Evolutionary conservation across 768 basidiomycete species (phyloP), one percentile per base, ranked within the genome.

Genomic region (Boletus sp.): DNA sequence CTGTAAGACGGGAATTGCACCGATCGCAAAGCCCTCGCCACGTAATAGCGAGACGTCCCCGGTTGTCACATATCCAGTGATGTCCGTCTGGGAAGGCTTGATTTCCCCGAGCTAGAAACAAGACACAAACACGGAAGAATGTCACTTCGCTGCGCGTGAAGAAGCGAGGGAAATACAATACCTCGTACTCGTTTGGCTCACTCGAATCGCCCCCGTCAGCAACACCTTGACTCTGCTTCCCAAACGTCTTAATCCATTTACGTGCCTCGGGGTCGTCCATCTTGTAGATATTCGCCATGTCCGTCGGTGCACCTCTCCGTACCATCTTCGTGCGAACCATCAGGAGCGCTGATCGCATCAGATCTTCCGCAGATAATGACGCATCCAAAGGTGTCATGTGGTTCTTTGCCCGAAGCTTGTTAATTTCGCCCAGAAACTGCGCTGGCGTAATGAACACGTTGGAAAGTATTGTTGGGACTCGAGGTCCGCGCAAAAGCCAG

Each of bases 11-110:
- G 90, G 76, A 17, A 98, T 72, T 0, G 86, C 83, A 17, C 86
- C 96, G 12, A 97, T 78, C 3, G 83, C 94, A 63, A 84, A 83
- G 0, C 92, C 94, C 56, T 81, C 75, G 0, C 95, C 95, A 30
- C 85, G 81, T 0, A 84, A 79, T 8, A 98, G 78, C 2, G 94
- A 95, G 67, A 82, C 89, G 57, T 85, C 86, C 0, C 94, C 95
- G 3, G 90, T 87, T 0, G 93, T 92, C 18, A 94, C 79, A 64
- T 90, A 91, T 1, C 96, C 95, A 51, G 96, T 83, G 28, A 90
- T 78, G 4, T 73, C 67, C 4, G 74, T 68, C 47, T 77, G 66
- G 2, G 74, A 64, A 6, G 84, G 77, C 7, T 73, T 68, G 7
- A 70, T 59, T 56, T 78, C 75, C 12, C 78, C 78, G 4, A 85